phyloP scores from a whole-genome alignment of 2,329 filamentous ascomycete species.

The Fusarium mangiferae region DNA sequence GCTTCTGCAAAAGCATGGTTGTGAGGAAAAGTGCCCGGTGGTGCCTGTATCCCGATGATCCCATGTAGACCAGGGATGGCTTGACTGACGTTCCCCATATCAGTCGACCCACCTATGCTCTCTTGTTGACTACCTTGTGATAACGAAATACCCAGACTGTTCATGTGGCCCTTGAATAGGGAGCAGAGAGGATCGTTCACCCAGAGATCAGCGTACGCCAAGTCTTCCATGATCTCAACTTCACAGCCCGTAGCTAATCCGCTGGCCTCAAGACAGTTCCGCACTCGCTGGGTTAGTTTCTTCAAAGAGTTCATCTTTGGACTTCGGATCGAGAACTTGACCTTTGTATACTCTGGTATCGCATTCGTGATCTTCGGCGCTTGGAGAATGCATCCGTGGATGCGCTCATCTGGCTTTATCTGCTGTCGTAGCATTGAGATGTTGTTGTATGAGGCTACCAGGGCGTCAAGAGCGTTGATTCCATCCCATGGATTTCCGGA shows the following conservation, averaged over 20 bases:
- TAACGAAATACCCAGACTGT: background rate
- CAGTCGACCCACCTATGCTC: background rate
- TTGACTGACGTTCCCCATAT: background rate
- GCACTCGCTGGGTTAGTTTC: background rate
- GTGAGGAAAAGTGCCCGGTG: fast-evolving
- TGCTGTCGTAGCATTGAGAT: background rate
- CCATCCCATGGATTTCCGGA: background rate
- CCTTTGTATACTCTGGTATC: background rate
- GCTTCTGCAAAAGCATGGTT: background rate
- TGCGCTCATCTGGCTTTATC: background rate
- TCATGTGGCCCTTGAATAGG: background rate
- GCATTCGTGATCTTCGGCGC: background rate
- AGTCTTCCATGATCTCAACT: background rate
- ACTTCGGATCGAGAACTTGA: background rate
- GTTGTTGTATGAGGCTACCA: background rate
- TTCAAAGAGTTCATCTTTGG: background rate
- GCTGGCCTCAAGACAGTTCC: background rate
- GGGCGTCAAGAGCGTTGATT: background rate
- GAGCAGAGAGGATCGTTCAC: background rate
- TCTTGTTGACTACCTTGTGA: background rate
- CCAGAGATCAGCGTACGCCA: background rate
- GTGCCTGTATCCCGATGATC: background rate
- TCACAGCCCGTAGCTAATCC: background rate
- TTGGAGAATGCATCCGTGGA: background rate
- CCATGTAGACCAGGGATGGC: background rate